These are phyloP conservation scores for Colletotrichum sojae DNA, from an alignment of 2,329 filamentous ascomycete genomes.

Conservation along the genomic window DNA sequence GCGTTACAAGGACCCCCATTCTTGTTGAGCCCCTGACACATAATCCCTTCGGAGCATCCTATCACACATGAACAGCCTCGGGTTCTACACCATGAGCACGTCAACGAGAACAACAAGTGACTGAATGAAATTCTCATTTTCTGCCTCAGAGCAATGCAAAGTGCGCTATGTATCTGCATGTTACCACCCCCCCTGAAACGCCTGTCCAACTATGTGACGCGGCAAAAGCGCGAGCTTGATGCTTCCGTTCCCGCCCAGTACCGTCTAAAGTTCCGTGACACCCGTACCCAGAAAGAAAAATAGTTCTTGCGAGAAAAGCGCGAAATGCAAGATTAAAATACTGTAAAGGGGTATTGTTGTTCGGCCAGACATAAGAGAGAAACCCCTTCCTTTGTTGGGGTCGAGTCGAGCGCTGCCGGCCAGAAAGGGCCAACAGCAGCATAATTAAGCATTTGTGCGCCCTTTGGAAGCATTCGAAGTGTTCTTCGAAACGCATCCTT, in stretches of 20 bases:
- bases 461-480: background rate
- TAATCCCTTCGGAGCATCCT: no score
- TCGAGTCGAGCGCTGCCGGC: conserved; percentile 10
- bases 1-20: no score
- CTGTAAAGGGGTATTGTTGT: conserved; percentile 42
- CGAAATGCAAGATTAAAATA: conserved; percentile 41
- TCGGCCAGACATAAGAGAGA: conserved; percentile 38
- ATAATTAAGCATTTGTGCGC: conserved; percentile 11
- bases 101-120: background rate
- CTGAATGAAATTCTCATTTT: conserved; percentile 28
- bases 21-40: no score
- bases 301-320: conserved; percentile 31
- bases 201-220: conserved; percentile 32
- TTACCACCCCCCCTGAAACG: conserved; percentile 31
- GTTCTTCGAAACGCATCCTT: background rate
- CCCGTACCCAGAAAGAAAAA: conserved; percentile 21
- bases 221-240: conserved; percentile 28
- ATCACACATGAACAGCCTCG: no score
- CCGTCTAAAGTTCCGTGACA: conserved; percentile 36
- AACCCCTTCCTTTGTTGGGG: conserved; percentile 21
- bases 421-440: conserved; percentile 13
- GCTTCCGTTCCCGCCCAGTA: conserved; percentile 35
- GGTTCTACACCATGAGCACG: no score
- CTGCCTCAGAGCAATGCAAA: conserved; percentile 37
- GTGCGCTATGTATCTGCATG: conserved; percentile 40